phyloP scores from a whole-genome alignment of 345 rosid genomes.

The Tarenaya hassleriana region DNA sequence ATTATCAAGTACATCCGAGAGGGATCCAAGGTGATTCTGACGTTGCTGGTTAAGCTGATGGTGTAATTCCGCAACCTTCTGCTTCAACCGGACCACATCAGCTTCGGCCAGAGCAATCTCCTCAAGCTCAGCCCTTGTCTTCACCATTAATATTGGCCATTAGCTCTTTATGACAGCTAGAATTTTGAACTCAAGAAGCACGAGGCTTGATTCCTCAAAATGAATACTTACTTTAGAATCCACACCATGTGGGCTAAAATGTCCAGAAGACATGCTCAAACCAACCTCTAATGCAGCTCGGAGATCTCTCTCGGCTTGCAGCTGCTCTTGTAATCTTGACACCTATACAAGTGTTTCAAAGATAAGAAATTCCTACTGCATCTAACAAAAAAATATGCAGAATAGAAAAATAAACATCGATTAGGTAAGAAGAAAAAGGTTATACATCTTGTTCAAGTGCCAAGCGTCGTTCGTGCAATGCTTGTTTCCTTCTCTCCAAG shows the following conservation, averaged over 20 bases:
- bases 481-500: slow-evolving; percentile 98
- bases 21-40: slow-evolving; percentile 73
- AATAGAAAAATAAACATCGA: too few species aligned
- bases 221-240: slow-evolving; percentile 78
- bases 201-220: slow-evolving; percentile 2
- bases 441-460: slow-evolving; percentile 98
- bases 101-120: slow-evolving; percentile 99
- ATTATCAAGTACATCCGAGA: slow-evolving; percentile 75
- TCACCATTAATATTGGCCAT: slow-evolving; percentile 40
- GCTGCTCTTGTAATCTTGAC: slow-evolving; percentile 94
- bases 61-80: slow-evolving; percentile 97
- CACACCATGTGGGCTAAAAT: slow-evolving; percentile 77
- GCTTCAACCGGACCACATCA: slow-evolving; percentile 96
- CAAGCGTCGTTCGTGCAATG: slow-evolving; percentile 93
- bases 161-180: slow-evolving; percentile 32
- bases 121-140: slow-evolving; percentile 99
- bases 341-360: slow-evolving; percentile 46
- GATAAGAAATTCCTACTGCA: slow-evolving; percentile 17
- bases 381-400: too few species aligned
- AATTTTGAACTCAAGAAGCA: slow-evolving; percentile 17
- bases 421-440: too few species aligned
- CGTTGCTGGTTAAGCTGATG: slow-evolving; percentile 98
- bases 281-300: slow-evolving; percentile 97
- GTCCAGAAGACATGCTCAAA: slow-evolving; percentile 96
- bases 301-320: slow-evolving; percentile 98